phyloP scores from a whole-genome alignment of 2,329 filamentous ascomycete genomes.

The Sordariomycetes sp. region DNA sequence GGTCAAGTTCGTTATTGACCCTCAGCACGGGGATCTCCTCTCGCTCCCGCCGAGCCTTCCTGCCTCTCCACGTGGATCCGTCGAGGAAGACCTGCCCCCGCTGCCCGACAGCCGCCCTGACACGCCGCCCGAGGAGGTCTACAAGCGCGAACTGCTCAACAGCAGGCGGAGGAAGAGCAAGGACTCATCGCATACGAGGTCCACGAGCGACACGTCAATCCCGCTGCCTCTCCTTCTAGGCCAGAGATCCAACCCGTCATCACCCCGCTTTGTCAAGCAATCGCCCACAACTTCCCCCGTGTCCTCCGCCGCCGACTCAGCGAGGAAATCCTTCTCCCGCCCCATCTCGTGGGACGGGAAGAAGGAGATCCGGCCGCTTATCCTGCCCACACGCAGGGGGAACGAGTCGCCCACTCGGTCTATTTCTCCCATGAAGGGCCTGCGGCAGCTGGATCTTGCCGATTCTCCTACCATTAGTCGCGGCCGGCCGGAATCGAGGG shows the following conservation, averaged over 20 bases:
- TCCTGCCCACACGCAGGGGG: slow-evolving; percentile 32
- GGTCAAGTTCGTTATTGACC: slow-evolving; percentile 54
- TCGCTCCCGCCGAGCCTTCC: slow-evolving; percentile 49
- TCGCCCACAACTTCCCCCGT: slow-evolving; percentile 23
- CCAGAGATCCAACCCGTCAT: slow-evolving; percentile 28
- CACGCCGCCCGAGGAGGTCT: slow-evolving; percentile 21
- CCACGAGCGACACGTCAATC: slow-evolving; percentile 43
- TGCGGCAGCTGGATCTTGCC: background rate
- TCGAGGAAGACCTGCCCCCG: slow-evolving; percentile 28
- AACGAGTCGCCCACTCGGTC: background rate
- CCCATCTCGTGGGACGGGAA: slow-evolving; percentile 43
- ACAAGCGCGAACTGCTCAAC: background rate
- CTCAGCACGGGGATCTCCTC: slow-evolving; percentile 50
- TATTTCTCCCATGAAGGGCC: background rate
- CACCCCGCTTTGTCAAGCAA: slow-evolving; percentile 22
- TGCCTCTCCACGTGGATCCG: slow-evolving; percentile 26
- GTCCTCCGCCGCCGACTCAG: slow-evolving; percentile 13
- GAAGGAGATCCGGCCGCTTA: slow-evolving; percentile 67
- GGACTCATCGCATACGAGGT: slow-evolving; percentile 24
- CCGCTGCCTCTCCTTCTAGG: slow-evolving; percentile 41
- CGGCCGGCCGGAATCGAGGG: background rate
- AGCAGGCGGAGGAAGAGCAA: slow-evolving; percentile 22
- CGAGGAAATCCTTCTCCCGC: slow-evolving; percentile 24
- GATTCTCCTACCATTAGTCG: background rate
- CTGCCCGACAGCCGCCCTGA: slow-evolving; percentile 48